A percentile compares a stretch with the other conserved stretches of the same genome.
Evolutionary conservation across 129 eudicot species (phyloP).

Genomic region (Gnaphalium uliginosum): DNA sequence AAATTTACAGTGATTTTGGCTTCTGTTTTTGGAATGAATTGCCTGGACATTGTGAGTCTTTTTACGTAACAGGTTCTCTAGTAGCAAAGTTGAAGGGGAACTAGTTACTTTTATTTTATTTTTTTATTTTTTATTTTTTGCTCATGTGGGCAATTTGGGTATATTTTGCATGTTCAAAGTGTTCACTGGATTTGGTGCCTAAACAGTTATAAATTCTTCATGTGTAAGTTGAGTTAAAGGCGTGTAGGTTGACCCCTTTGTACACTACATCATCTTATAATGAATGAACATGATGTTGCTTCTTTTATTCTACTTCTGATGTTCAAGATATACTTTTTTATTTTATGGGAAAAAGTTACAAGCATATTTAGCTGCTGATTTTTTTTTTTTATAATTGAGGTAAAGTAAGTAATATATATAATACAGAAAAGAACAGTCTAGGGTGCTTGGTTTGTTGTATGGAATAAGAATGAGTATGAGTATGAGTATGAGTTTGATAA

Average conservation of each 20-base stretch:
- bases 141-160: slow-evolving; percentile 30
- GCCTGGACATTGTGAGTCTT: slow-evolving; percentile 29
- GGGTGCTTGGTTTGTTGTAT: too few species aligned
- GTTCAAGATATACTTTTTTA: neutral
- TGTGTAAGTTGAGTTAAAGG: slow-evolving; percentile 26
- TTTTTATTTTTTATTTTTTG: neutral
- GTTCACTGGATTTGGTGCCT: slow-evolving; percentile 43
- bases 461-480: too few species aligned
- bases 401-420: too few species aligned
- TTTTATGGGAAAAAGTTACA: too few species aligned
- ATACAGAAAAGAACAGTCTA: too few species aligned
- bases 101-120: too few species aligned
- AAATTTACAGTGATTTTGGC: neutral
- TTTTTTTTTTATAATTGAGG: too few species aligned
- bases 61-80: slow-evolving; percentile 28
- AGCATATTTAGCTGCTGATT: too few species aligned
- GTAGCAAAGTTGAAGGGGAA: slow-evolving; percentile 26
- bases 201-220: slow-evolving; percentile 28
- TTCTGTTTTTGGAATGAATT: neutral
- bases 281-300: slow-evolving; percentile 30
- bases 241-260: slow-evolving; percentile 35
- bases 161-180: slow-evolving; percentile 40
- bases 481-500: too few species aligned
- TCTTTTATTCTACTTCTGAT: slow-evolving; percentile 3
- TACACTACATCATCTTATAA: slow-evolving; percentile 10